Conservation (phyloP, 192 early-diverging fungal genomes). For the Ramicandelaber brevisporus region DNA sequence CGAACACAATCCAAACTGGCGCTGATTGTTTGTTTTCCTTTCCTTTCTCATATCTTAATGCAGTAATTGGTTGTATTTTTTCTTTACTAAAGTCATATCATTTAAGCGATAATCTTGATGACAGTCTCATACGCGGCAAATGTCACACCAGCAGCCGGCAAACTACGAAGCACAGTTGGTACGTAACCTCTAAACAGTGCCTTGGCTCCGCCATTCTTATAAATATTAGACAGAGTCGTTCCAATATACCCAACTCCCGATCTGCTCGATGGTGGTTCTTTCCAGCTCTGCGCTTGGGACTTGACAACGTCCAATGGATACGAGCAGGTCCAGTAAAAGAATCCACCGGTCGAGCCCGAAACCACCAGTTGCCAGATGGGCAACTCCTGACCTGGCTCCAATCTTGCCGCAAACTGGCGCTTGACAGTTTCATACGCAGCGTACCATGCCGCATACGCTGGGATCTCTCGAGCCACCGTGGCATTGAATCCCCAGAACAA, state of each 20-base stretch:
- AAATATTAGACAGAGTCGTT: constrained; percentile 19
- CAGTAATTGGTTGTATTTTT: too few species aligned
- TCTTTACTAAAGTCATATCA: too few species aligned
- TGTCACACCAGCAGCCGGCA: constrained; percentile 56
- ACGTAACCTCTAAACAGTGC: constrained; percentile 41
- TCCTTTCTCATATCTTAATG: too few species aligned
- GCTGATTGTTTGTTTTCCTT: too few species aligned
- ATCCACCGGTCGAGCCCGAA: constrained; percentile 54
- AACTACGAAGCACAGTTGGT: constrained; percentile 21
- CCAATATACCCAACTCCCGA: constrained; percentile 28
- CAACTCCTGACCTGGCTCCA: constrained; percentile 20
- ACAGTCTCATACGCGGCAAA: constrained; percentile 49
- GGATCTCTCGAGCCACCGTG: constrained; percentile 51
- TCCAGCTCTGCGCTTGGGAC: constrained; percentile 39
- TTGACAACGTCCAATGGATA: constrained; percentile 79
- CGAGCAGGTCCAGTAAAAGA: constrained; percentile 55
- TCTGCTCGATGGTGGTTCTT: constrained; percentile 29
- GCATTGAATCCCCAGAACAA: constrained; percentile 61
- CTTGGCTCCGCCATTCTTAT: constrained; percentile 22
- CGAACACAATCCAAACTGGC: too few species aligned
- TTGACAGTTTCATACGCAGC: constrained; percentile 58
- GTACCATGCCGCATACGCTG: constrained; percentile 71
- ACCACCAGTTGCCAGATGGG: constrained; percentile 30
- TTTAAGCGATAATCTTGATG: too few species aligned
- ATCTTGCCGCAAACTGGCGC: constrained; percentile 23